Percentiles rank a stretch among this genome's conserved stretches.
Conservation (phyloP, 2,329 filamentous ascomycete genomes). For the Acrodontium crateriforme region DNA sequence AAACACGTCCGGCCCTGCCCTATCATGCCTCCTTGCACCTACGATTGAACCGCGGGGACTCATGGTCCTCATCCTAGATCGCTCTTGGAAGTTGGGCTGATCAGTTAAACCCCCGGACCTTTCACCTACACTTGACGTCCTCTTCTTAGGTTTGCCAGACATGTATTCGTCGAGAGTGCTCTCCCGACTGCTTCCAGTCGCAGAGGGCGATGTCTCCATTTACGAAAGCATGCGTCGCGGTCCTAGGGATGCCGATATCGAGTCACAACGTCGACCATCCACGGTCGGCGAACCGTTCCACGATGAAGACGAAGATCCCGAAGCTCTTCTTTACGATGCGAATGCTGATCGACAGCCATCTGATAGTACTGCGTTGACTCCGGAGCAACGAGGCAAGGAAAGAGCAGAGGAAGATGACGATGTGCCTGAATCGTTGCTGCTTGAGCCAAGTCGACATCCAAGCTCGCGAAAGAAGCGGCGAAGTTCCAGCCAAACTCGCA, state of each 20-base stretch:
- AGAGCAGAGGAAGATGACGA: conserved; percentile 43
- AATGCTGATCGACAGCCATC: conserved; percentile 26
- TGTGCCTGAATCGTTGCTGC: conserved; percentile 48
- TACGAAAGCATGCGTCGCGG: conserved; percentile 32
- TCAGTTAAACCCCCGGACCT: no score
- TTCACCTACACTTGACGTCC: no score
- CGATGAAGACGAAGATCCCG: conserved; percentile 43
- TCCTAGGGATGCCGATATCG: conserved; percentile 22
- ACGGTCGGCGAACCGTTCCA: conserved; percentile 35
- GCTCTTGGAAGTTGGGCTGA: no score
- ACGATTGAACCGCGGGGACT: no score
- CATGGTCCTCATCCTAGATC: no score
- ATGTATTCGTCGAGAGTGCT: conserved; percentile 42
- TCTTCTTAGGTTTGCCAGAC: no score
- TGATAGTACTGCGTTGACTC: conserved; percentile 28
- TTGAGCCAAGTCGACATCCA: conserved; percentile 37
- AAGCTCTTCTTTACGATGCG: conserved; percentile 40
- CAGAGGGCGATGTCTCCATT: conserved; percentile 23
- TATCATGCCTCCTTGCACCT: no score
- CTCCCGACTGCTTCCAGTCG: conserved; percentile 33
- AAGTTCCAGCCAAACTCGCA: conserved; percentile 6
- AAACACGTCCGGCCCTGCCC: no score
- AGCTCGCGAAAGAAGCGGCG: conserved; percentile 4
- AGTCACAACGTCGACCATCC: conserved; percentile 33
- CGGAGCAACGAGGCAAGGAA: conserved; percentile 23